Evolutionary conservation across 306 rosid species (phyloP).

Genomic region (Crataegus laevigata): DNA sequence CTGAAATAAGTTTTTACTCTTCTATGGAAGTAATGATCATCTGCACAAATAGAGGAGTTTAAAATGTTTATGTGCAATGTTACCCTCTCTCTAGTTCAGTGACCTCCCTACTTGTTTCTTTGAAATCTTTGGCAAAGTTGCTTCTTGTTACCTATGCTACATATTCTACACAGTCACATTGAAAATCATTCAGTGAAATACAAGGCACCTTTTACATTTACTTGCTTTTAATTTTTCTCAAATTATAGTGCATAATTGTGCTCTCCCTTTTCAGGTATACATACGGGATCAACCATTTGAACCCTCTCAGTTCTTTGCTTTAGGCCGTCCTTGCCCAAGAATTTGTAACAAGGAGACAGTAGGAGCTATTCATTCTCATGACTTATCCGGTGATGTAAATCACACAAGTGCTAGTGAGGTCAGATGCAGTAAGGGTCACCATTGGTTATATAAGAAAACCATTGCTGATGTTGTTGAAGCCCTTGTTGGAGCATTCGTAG

Average conservation of each 20-base stretch:
- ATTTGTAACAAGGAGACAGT: slow-evolving; percentile 52
- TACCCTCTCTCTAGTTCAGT: background rate
- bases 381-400: slow-evolving; percentile 24
- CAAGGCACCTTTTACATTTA: background rate
- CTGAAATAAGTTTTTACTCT: background rate
- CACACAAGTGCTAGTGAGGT: slow-evolving; percentile 15
- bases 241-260: background rate
- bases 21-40: background rate
- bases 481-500: slow-evolving; percentile 87
- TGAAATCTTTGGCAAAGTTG: background rate
- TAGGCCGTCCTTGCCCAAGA: slow-evolving; percentile 69
- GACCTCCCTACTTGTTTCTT: background rate
- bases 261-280: slow-evolving; percentile 49
- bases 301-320: slow-evolving; percentile 65
- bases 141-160: background rate
- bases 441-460: slow-evolving; percentile 78
- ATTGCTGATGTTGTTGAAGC: slow-evolving; percentile 89
- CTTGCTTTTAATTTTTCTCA: background rate
- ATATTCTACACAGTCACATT: background rate
- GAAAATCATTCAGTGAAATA: background rate
- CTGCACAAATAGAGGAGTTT: background rate
- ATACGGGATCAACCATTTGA: slow-evolving; percentile 73
- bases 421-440: slow-evolving; percentile 78
- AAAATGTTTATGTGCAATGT: background rate
- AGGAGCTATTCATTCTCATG: slow-evolving; percentile 37